Base-by-base conservation (phyloP, 2,329 filamentous ascomycete species). In the Elsinoe fawcettii region DNA sequence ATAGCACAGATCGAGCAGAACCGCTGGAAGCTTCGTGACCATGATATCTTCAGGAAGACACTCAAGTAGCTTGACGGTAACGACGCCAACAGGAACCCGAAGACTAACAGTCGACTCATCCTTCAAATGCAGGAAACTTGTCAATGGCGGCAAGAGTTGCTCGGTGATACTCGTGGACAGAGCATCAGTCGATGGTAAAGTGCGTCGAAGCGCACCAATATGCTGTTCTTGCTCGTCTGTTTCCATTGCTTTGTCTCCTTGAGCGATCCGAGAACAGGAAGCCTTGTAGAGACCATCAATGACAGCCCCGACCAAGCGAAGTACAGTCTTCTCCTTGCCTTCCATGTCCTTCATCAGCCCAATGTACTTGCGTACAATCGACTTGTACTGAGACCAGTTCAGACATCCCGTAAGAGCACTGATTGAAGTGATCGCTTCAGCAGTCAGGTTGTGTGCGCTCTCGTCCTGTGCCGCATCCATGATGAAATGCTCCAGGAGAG, bases 31-130 rank as follows among this genome's bases (percentile, higher is more conserved):
- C 58, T 86, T 84, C 59, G 85, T 79, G 49, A 85, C 80, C 67
- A 96, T 82, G 51, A 89, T 82, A 5, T 85, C 77, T 49, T 82
- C 75, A 0, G 93, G 87, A 22, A 99, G 78, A 16, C 96, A 75
- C 59, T 87, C 87, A 55, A 99, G 76, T 14, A 97, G 79, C 71
- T 96, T 96, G 60, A 95, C 87, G 43, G 92, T 82, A 25, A 93
- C 90, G 34, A 96, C 82, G 23, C 90, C 91, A 4, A 96, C 87
- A 0, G 92, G 91, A 32, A 96, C 86, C 69, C 93, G 88, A 55
- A 93, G 82, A 73, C 91, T 96, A 70, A 99, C 92, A 51, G 90
- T 91, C 1, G 90, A 85, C 69, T 99, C 93, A 62, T 97, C 89
- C 70, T 96, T 97, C 65, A 95, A 85, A 65, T 96, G 91, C 25